Evolutionary conservation across 768 basidiomycete genomes (phyloP).

Genomic region (Strobilomyces confusus): DNA sequence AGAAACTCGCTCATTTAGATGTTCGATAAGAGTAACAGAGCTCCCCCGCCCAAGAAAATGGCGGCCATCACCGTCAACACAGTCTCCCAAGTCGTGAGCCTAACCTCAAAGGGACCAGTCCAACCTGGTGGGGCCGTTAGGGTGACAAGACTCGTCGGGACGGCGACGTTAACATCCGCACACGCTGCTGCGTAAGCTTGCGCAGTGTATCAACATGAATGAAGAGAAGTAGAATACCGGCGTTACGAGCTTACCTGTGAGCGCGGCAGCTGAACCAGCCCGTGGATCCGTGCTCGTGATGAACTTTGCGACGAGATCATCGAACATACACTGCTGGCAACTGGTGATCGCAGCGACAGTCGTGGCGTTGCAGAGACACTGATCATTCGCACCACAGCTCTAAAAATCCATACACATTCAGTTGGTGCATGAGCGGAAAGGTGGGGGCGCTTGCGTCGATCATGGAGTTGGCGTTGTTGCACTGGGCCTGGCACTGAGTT

Average conservation of each 20-base stretch:
- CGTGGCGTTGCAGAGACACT: slow-evolving; percentile 50
- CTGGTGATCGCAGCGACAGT: slow-evolving; percentile 41
- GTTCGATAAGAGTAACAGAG: slow-evolving; percentile 51
- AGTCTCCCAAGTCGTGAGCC: slow-evolving; percentile 42
- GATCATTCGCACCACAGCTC: slow-evolving; percentile 42
- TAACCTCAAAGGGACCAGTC: slow-evolving; percentile 55
- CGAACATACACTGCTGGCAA: slow-evolving; percentile 71
- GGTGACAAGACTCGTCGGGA: slow-evolving; percentile 37
- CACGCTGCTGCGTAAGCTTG: slow-evolving; percentile 58
- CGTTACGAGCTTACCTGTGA: slow-evolving; percentile 43
- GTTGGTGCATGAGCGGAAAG: not conserved
- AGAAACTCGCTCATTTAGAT: slow-evolving; percentile 33
- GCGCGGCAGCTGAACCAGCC: slow-evolving; percentile 56
- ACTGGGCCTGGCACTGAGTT: slow-evolving; percentile 26
- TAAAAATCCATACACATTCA: slow-evolving; percentile 10
- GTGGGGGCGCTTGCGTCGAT: slow-evolving; percentile 20
- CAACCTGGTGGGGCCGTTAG: slow-evolving; percentile 48
- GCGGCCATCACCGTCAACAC: slow-evolving; percentile 43
- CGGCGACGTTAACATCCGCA: slow-evolving; percentile 32
- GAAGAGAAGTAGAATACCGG: not conserved
- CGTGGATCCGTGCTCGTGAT: slow-evolving; percentile 44
- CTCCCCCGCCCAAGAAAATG: slow-evolving; percentile 44
- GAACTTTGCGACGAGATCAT: slow-evolving; percentile 48
- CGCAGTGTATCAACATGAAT: slow-evolving; percentile 4
- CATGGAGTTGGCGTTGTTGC: slow-evolving; percentile 20